phyloP scores from a whole-genome alignment of 2,329 filamentous ascomycete species.

The Aspergillus sp. region DNA sequence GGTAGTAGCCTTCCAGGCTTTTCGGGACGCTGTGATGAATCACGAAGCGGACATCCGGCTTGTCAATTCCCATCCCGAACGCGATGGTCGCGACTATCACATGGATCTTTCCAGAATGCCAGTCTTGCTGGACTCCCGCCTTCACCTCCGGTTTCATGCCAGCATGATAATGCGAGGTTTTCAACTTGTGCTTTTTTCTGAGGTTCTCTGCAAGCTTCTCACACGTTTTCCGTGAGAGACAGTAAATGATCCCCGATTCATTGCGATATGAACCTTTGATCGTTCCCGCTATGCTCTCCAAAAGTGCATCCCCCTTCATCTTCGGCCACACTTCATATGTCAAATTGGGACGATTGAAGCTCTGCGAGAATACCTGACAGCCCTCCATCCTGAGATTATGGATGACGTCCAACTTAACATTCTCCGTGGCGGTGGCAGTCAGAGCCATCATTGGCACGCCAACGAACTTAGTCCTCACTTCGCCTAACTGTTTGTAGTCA shows the following conservation, averaged over 20 bases:
- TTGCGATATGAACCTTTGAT: constrained; percentile 62
- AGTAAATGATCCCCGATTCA: constrained; percentile 87
- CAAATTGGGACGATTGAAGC: constrained; percentile 93
- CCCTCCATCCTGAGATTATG: constrained; percentile 76
- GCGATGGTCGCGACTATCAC: constrained; percentile 97
- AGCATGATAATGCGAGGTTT: constrained; percentile 79
- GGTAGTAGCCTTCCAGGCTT: constrained; percentile 94
- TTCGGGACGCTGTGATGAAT: constrained; percentile 90
- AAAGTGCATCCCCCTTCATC: constrained; percentile 46
- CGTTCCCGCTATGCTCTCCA: constrained; percentile 44
- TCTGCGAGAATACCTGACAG: constrained; percentile 76
- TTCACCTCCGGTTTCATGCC: constrained; percentile 61
- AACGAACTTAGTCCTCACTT: constrained; percentile 61
- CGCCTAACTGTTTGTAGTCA: constrained; percentile 81
- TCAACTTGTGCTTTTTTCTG: constrained; percentile 51
- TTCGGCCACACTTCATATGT: constrained; percentile 78
- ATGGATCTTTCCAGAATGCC: constrained; percentile 71
- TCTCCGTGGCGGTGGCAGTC: constrained; percentile 88
- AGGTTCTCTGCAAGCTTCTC: constrained; percentile 70
- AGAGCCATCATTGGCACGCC: constrained; percentile 86
- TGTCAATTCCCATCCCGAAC: constrained; percentile 99
- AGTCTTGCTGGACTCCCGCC: constrained; percentile 61
- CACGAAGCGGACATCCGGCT: constrained; percentile 90
- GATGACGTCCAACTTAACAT: constrained; percentile 85
- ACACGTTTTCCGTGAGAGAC: constrained; percentile 72